These are phyloP conservation scores for Parietichytrium sp. DNA, from an alignment of 108 stramenopile species.

Conservation along the genomic window DNA sequence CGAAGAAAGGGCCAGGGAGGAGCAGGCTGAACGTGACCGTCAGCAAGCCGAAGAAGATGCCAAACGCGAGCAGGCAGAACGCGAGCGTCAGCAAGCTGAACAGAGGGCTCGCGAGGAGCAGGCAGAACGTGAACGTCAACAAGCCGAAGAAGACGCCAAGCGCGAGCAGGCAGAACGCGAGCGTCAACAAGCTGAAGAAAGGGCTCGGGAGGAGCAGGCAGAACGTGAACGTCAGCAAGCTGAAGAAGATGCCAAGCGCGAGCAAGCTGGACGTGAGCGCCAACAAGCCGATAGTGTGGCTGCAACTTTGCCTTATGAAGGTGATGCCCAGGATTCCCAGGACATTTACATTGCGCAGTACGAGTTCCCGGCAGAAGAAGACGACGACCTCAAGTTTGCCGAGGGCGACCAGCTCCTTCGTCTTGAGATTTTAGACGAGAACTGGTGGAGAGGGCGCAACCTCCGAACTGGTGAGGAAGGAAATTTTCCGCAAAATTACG, in stretches of 20 bases:
- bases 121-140: neutral
- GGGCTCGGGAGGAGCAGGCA: neutral
- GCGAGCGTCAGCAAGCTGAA: neutral
- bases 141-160: neutral
- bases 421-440: conserved; percentile 21
- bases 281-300: no score
- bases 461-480: neutral
- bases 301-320: no score
- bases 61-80: neutral
- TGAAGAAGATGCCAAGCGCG: neutral
- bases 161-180: neutral
- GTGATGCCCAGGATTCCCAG: no score
- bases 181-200: neutral
- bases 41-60: neutral
- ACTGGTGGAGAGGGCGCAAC: conserved; percentile 35
- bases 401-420: neutral
- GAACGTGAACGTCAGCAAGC: neutral
- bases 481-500: neutral
- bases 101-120: neutral
- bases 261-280: neutral
- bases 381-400: neutral
- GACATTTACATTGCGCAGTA: conserved; percentile 35
- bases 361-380: conserved; percentile 4
- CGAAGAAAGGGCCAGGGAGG: neutral
- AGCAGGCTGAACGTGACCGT: neutral